These are phyloP conservation scores for Kondoa malvinella DNA, from an alignment of 768 basidiomycete genomes.

Conservation along the genomic window DNA sequence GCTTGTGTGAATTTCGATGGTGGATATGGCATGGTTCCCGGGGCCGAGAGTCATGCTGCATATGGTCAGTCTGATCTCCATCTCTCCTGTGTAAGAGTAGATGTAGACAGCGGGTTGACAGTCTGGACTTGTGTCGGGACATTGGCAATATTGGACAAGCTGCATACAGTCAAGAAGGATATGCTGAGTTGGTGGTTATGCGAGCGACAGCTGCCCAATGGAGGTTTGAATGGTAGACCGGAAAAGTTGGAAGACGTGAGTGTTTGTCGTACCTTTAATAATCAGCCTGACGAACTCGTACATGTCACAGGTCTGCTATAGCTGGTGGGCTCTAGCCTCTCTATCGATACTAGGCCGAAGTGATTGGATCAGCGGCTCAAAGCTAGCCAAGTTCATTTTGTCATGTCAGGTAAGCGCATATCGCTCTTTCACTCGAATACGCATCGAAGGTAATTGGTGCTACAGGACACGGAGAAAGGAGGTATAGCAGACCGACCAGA, in stretches of 20 bases:
- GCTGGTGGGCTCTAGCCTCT: constrained; percentile 85
- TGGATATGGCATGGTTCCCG: constrained; percentile 66
- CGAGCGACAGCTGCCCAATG: constrained; percentile 79
- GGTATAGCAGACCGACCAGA: constrained; percentile 89
- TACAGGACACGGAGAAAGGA: constrained; percentile 68
- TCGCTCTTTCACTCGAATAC: background rate
- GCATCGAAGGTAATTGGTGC: background rate
- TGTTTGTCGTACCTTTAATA: constrained; percentile 15
- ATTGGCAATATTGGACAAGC: constrained; percentile 64
- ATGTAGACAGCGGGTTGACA: constrained; percentile 28
- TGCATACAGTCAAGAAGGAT: constrained; percentile 60
- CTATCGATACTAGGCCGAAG: constrained; percentile 67
- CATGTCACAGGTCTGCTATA: constrained; percentile 71
- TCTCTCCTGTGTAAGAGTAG: background rate
- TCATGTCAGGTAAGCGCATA: constrained; percentile 54
- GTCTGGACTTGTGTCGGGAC: constrained; percentile 81
- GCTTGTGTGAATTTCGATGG: constrained; percentile 87
- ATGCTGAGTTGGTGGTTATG: constrained; percentile 82
- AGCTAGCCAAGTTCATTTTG: constrained; percentile 63
- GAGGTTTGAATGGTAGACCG: constrained; percentile 90
- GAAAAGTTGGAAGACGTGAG: constrained; percentile 90
- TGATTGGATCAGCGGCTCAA: constrained; percentile 70
- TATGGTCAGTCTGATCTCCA: constrained; percentile 45
- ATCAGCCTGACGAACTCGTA: background rate
- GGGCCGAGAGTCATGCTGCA: constrained; percentile 81